Base-by-base conservation (phyloP, 768 basidiomycete species). In the Boletus patriciae region DNA sequence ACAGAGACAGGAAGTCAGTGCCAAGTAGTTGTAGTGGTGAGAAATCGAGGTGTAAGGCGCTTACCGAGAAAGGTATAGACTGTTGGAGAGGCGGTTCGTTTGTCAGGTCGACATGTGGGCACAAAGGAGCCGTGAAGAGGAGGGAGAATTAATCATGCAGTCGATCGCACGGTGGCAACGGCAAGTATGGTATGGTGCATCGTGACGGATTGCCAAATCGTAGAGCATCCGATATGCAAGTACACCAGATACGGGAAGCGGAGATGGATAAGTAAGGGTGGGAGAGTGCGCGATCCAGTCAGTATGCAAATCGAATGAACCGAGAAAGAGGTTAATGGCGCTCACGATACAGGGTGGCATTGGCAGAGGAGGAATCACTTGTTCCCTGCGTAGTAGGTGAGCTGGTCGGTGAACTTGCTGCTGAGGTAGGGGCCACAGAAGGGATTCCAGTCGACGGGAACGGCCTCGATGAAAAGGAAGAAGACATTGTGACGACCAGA, bases 11-110 rank as follows among this genome's bases (percentile, higher is more conserved):
- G 25, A 41, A 2, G 54, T 58, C 33, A 68, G 40, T 18, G 33
- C 10, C 29, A 6, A 37, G 47, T 33, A 6, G 33, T 37, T 40
- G 57, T 50, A 50, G 21, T 40, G 21, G 45, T 36, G 42, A 27
- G 27, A 33, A 51, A 45, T 3, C n/a, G 40, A 19, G 19, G 27
- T 12, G 38, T 6, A 16, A 50, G 42, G 25, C n/a, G 48, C 70
- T 46, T 52, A 73, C 70, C 70, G 19, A 71, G 67, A 57, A 71
- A 71, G 46, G 70, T 71, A 55, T 71, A 71, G 18, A 71, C 70
- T 71, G 62, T 55, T 16, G 60, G 50, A 1, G 61, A 46, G 19
- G 50, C 8, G n/a, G 9, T 34, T 34, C 23, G 38, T 31, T 46
- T 18, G 49, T 23, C 57, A 40, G 43, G 60, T 18, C 23, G 49